Conservation (phyloP, 176 grass and related monocot genomes). For the Zoysia japonica region DNA sequence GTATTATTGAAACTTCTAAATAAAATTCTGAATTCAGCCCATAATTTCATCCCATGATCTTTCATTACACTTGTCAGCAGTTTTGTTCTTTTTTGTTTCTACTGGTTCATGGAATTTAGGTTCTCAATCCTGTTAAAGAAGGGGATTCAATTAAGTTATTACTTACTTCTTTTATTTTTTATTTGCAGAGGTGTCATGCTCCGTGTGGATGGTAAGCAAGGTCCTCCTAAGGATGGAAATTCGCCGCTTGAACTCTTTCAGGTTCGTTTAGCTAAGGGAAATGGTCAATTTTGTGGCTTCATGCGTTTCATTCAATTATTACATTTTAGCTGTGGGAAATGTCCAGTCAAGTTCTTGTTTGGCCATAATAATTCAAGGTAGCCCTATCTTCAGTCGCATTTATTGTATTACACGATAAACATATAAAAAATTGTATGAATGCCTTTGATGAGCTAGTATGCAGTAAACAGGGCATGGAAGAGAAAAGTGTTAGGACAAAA, state of each 20-base stretch:
- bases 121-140: not conserved
- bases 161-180: constrained; percentile 5
- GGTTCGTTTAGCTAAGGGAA: constrained; percentile 42
- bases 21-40: not conserved
- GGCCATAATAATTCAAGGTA: too few species aligned
- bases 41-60: not conserved
- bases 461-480: not conserved
- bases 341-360: not conserved
- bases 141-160: constrained; percentile 20
- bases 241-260: constrained; percentile 93
- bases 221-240: constrained; percentile 96
- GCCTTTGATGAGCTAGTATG: too few species aligned
- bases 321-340: not conserved
- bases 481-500: too few species aligned
- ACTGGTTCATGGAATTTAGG: not conserved
- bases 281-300: constrained; percentile 16
- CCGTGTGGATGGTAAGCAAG: constrained; percentile 93
- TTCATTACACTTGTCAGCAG: constrained; percentile 5
- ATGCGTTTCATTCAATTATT: not conserved
- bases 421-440: too few species aligned
- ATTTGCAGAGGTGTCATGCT: constrained; percentile 87
- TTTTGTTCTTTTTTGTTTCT: constrained; percentile 1
- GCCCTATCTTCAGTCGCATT: too few species aligned
- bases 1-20: not conserved
- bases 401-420: too few species aligned